Percentiles rank a stretch among this genome's conserved stretches.
phyloP scores from a whole-genome alignment of 1,284 basidiomycete species.

The Puccinia coronata region DNA sequence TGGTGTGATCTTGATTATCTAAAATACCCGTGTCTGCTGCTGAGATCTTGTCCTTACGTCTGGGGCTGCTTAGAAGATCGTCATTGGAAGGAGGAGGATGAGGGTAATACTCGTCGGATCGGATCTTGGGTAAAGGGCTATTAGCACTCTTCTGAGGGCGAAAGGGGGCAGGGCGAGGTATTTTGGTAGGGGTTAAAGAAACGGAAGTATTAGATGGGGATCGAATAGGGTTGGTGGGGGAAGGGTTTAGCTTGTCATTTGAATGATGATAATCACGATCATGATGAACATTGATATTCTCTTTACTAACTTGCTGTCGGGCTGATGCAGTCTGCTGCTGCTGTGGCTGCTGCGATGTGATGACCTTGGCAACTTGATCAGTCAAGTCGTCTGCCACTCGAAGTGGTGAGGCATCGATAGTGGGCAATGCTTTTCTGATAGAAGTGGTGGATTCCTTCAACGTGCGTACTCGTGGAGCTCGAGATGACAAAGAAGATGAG shows the following conservation, averaged over 20 bases:
- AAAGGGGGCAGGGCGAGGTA: conserved; percentile 76
- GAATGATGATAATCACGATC: not conserved
- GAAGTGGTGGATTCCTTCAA: conserved; percentile 70
- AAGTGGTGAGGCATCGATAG: conserved; percentile 73
- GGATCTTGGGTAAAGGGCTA: conserved; percentile 28
- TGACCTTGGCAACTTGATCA: not conserved
- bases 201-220: conserved; percentile 34
- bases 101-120: conserved; percentile 3
- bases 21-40: conserved; percentile 9
- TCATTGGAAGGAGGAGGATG: not conserved
- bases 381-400: conserved; percentile 36
- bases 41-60: not conserved
- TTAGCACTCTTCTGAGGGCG: conserved; percentile 9
- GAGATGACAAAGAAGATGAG: conserved; percentile 60
- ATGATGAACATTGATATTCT: conserved; percentile 30
- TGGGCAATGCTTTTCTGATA: conserved; percentile 63
- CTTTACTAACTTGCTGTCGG: conserved; percentile 36
- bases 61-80: not conserved
- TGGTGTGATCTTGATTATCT: conserved; percentile 8
- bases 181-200: conserved; percentile 74
- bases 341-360: not conserved
- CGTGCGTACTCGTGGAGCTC: conserved; percentile 57
- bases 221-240: conserved; percentile 1
- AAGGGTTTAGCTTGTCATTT: not conserved
- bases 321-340: not conserved